Base-by-base conservation (phyloP, 2,329 filamentous ascomycete genomes). In the Fusarium buxicola region DNA sequence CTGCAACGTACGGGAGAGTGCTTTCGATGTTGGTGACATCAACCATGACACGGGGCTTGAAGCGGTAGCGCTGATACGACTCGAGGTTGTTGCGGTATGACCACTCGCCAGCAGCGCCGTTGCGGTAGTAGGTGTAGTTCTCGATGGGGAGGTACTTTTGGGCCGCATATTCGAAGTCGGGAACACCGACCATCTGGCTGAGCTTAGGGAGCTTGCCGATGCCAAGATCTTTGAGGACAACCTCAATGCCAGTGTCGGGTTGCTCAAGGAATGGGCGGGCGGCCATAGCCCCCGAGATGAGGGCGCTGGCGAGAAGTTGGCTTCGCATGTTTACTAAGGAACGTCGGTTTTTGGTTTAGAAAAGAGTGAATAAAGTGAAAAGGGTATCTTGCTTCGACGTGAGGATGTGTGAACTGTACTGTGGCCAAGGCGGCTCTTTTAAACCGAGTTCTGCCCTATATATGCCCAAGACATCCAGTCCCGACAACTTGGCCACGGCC, bases 1-100 rank as follows among this genome's bases (percentile, higher is more conserved):
- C 18, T 11, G 18, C 15, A 31, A 59, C 68, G n/a, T 73, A 66
- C 69, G 64, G 48, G 44, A 82, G 69, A 13, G 77, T 77, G 25
- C 52, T 64, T 58, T 80, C 77, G 39, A 81, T 70, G 24, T 76
- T 73, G 31, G 77, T 80, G 55, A 86, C 79, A 64, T 85, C 83
- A n/a, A 78, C 72, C 72, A 86, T 74, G 21, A 80, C 76, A 47
- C 81, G 76, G 8, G 83, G 82, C 45, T 79, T 77, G 36, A 85
- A 74, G 44, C 75, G 75, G 66, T 81, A 83, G 12, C 81, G 78
- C 58, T 77, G 74, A 72, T 78, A 86, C 25, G 81, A 77, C 72
- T 86, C 84, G 7, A 86, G 76, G 72, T 86, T 86, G 72, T 85
- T 84, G 44, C 83, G 78, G 73, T 85, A 85, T 2, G 78, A 80